These are phyloP conservation scores for Phanerochaete sordida DNA, from an alignment of 768 basidiomycete species.

Conservation along the genomic window DNA sequence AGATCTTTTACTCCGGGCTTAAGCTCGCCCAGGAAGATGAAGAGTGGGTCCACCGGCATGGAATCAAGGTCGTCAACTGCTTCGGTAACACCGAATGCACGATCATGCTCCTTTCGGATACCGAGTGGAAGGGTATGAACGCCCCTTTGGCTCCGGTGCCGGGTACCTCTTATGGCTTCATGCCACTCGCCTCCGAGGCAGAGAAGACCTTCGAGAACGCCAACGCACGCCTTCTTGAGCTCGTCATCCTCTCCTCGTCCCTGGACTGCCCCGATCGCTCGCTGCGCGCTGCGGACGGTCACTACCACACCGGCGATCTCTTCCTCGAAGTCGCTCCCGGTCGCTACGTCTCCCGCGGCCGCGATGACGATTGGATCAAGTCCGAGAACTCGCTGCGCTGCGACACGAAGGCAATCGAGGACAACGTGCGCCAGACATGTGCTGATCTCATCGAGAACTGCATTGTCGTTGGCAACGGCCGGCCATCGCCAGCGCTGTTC, in stretches of 20 bases:
- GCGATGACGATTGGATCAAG: slow-evolving; percentile 86
- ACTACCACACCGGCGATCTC: slow-evolving; percentile 79
- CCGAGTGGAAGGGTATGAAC: slow-evolving; percentile 38
- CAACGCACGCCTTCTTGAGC: slow-evolving; percentile 54
- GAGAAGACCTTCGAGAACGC: slow-evolving; percentile 41
- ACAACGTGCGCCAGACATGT: slow-evolving; percentile 65
- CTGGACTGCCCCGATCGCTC: slow-evolving; percentile 65
- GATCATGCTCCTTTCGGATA: slow-evolving; percentile 28
- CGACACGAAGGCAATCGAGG: slow-evolving; percentile 81
- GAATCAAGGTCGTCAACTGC: slow-evolving; percentile 42
- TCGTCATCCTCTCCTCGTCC: slow-evolving; percentile 65
- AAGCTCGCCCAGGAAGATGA: slow-evolving; percentile 48
- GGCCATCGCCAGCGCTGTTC: slow-evolving; percentile 75
- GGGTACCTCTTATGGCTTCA: slow-evolving; percentile 61
- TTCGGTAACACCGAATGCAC: slow-evolving; percentile 28
- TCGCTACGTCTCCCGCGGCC: slow-evolving; percentile 62
- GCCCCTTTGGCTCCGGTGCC: slow-evolving; percentile 52
- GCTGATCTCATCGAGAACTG: slow-evolving; percentile 64
- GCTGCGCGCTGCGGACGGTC: slow-evolving; percentile 57
- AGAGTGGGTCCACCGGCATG: slow-evolving; percentile 27
- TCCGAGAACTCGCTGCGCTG: slow-evolving; percentile 75
- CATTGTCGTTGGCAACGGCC: slow-evolving; percentile 71
- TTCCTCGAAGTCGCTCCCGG: slow-evolving; percentile 63
- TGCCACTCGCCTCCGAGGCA: slow-evolving; percentile 45
- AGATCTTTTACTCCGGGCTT: slow-evolving; percentile 28